Conservation (phyloP, 352 stramenopile genomes). For the Phytophthora megakarya region DNA sequence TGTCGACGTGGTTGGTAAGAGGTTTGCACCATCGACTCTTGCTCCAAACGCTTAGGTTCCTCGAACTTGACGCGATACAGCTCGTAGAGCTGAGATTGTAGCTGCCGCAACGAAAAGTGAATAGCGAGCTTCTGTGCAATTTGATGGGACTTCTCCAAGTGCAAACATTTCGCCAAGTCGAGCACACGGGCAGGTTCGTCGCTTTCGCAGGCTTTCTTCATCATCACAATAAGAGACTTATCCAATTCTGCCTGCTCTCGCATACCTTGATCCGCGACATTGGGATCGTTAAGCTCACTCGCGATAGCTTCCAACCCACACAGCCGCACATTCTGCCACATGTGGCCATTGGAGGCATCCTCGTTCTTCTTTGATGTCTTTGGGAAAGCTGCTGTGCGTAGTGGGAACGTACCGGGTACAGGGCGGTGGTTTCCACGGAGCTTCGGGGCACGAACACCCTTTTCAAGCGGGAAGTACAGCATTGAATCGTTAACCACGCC, state of each 20-base stretch:
- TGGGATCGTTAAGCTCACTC: conserved; percentile 33
- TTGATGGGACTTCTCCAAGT: conserved; percentile 82
- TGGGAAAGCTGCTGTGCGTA: conserved; percentile 63
- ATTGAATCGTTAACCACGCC: conserved; percentile 76
- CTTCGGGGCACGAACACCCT: conserved; percentile 42
- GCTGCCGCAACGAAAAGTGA: conserved; percentile 75
- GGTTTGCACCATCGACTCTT: conserved; percentile 15
- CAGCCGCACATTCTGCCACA: conserved; percentile 76
- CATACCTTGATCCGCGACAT: conserved; percentile 46
- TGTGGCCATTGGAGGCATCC: conserved; percentile 40
- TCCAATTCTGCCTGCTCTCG: conserved; percentile 82
- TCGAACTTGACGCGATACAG: conserved; percentile 74
- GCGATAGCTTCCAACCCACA: conserved; percentile 38
- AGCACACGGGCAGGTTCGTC: conserved; percentile 73
- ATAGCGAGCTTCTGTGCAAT: conserved; percentile 85
- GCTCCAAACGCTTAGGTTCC: conserved; percentile 25
- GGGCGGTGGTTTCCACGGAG: conserved; percentile 76
- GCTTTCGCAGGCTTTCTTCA: conserved; percentile 74
- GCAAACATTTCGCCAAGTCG: conserved; percentile 81
- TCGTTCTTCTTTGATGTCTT: conserved; percentile 49
- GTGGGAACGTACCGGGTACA: conserved; percentile 65
- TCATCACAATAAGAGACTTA: conserved; percentile 84
- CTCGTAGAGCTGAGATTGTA: conserved; percentile 76
- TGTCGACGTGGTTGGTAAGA: conserved; percentile 23
- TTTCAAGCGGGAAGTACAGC: conserved; percentile 75